Evolutionary conservation across 805 yeast genomes (phyloP).

Genomic region (Saturnispora sanitii): DNA sequence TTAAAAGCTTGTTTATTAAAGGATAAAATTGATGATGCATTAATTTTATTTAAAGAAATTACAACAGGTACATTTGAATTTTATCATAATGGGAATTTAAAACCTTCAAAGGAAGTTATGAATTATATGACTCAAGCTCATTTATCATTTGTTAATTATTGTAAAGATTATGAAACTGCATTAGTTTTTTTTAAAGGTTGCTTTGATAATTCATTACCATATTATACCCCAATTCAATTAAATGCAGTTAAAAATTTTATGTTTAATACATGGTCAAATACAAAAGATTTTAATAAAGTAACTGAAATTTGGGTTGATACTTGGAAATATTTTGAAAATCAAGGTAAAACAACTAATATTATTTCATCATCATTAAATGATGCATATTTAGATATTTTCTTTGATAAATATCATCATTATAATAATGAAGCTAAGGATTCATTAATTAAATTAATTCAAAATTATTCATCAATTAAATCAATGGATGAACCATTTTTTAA

Average conservation of each 20-base stretch:
- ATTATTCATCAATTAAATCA: slow-evolving; percentile 45
- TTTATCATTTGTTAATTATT: slow-evolving; percentile 65
- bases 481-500: slow-evolving; percentile 80
- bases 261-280: slow-evolving; percentile 46
- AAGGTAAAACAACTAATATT: slow-evolving; percentile 46
- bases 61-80: slow-evolving; percentile 37
- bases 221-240: slow-evolving; percentile 58
- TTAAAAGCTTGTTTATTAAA: slow-evolving; percentile 61
- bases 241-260: slow-evolving; percentile 59
- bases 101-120: slow-evolving; percentile 26
- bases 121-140: slow-evolving; percentile 64
- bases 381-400: slow-evolving; percentile 59
- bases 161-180: slow-evolving; percentile 61
- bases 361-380: slow-evolving; percentile 65
- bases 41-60: slow-evolving; percentile 50
- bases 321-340: slow-evolving; percentile 41
- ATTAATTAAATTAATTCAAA: slow-evolving; percentile 45
- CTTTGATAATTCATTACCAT: slow-evolving; percentile 56
- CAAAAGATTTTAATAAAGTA: slow-evolving; percentile 48
- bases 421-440: slow-evolving; percentile 43
- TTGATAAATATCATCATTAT: slow-evolving; percentile 44
- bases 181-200: slow-evolving; percentile 68
- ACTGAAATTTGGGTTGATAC: slow-evolving; percentile 53
- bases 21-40: slow-evolving; percentile 52
- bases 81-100: slow-evolving; percentile 14